Percentiles rank a stretch among this genome's conserved stretches.
Conservation (phyloP, 805 yeast species). For the Torulaspora quercuum region DNA sequence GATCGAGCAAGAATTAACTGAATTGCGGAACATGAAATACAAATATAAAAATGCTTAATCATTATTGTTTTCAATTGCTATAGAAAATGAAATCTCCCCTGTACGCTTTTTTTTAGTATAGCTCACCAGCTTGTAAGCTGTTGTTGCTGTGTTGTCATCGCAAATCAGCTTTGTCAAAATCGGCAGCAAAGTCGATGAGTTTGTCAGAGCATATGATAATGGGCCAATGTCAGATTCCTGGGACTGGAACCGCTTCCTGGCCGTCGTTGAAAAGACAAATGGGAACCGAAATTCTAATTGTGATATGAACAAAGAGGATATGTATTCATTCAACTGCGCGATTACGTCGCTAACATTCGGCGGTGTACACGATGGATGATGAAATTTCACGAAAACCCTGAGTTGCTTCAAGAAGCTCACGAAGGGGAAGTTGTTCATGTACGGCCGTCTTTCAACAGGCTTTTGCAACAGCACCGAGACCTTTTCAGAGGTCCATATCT, state of each 20-base stretch:
- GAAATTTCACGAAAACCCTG: slow-evolving; percentile 6
- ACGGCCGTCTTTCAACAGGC: slow-evolving; percentile 14
- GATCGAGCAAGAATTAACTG: slow-evolving; percentile 24
- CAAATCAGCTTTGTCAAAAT: slow-evolving; percentile 20
- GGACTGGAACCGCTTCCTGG: slow-evolving; percentile 22
- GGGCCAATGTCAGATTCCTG: slow-evolving; percentile 29
- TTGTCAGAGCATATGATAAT: slow-evolving; percentile 29
- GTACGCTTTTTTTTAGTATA: slow-evolving; percentile 3
- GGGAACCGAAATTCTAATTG: slow-evolving; percentile 38
- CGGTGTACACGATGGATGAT: not conserved
- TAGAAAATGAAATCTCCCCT: slow-evolving; percentile 7
- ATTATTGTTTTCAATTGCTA: not conserved
- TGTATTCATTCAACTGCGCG: slow-evolving; percentile 27
- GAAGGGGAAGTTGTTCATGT: slow-evolving; percentile 9
- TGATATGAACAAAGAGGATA: slow-evolving; percentile 30
- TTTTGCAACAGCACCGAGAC: slow-evolving; percentile 13
- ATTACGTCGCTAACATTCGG: slow-evolving; percentile 3
- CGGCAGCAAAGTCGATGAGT: slow-evolving; percentile 26
- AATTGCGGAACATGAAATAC: slow-evolving; percentile 30
- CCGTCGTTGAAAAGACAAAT: slow-evolving; percentile 30
- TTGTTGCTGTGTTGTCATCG: slow-evolving; percentile 25
- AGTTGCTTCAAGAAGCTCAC: slow-evolving; percentile 9
- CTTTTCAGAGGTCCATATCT: slow-evolving; percentile 17
- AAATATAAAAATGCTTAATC: slow-evolving; percentile 33
- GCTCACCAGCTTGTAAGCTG: slow-evolving; percentile 21